These are phyloP conservation scores for Zanthoxylum bungeanum DNA, from an alignment of 345 rosid genomes.

Conservation along the genomic window DNA sequence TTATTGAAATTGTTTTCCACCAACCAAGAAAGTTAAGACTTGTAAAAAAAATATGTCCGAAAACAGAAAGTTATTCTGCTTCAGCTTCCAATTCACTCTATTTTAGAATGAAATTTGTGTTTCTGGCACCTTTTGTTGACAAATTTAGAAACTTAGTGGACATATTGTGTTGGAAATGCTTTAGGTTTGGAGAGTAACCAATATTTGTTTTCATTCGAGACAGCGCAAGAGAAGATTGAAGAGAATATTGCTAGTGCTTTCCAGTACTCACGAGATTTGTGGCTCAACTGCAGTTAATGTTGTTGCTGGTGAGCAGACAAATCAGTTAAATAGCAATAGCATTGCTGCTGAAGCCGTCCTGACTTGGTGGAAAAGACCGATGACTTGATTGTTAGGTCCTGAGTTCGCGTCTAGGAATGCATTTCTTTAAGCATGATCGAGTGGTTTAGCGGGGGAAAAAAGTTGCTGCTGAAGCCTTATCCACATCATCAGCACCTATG, in stretches of 20 bases:
- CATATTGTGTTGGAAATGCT: conserved; percentile 1
- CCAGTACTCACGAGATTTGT: conserved; percentile 65
- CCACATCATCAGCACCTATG: conserved; percentile 32
- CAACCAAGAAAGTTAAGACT: too few relatives aligned
- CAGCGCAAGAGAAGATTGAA: background rate
- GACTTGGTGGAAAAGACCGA: too few relatives aligned
- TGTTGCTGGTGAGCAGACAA: conserved; percentile 38
- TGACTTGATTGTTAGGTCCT: too few relatives aligned
- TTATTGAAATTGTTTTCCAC: too few relatives aligned
- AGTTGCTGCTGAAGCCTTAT: conserved; percentile 23
- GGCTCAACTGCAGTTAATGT: conserved; percentile 50
- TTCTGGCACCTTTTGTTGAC: too few relatives aligned
- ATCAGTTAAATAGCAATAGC: conserved; percentile 27
- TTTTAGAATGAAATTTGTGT: background rate
- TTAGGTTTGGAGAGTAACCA: background rate
- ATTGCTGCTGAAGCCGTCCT: too few relatives aligned
- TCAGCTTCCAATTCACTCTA: too few relatives aligned
- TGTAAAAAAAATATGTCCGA: too few relatives aligned
- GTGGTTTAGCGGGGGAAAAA: too few relatives aligned
- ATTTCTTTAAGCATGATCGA: too few relatives aligned
- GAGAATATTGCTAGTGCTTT: background rate
- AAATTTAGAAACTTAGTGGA: background rate
- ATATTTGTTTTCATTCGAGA: background rate
- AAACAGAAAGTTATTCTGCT: too few relatives aligned
- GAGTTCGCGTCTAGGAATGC: too few relatives aligned